A percentile compares a stretch with the other conserved stretches of the same genome.
These are phyloP conservation scores for Leccinum variicolor DNA, from an alignment of 768 basidiomycete genomes.

Conservation along the genomic window DNA sequence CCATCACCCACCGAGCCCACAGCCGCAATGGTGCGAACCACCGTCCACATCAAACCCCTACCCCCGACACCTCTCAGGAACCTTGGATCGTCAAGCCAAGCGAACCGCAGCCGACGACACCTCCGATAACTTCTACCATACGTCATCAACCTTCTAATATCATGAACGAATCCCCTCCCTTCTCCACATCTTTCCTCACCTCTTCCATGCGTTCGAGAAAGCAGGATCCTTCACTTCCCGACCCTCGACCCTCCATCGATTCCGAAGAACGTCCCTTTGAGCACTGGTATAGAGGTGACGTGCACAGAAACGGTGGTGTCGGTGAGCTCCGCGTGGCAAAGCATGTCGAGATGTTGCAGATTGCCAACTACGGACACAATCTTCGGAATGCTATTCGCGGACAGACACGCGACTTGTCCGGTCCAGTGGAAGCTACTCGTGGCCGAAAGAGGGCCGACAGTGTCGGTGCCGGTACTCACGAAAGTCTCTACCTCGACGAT, in stretches of 20 bases:
- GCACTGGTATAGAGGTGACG: constrained; percentile 88
- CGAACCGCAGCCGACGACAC: constrained; percentile 29
- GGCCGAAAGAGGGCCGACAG: constrained; percentile 66
- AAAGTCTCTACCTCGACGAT: constrained; percentile 69
- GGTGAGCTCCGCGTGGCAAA: constrained; percentile 75
- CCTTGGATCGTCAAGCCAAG: constrained; percentile 29
- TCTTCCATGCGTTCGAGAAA: constrained; percentile 39
- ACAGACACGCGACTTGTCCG: constrained; percentile 25
- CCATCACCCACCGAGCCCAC: constrained; percentile 34
- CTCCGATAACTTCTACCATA: constrained; percentile 32
- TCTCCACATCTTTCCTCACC: constrained; percentile 42
- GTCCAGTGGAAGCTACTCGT: constrained; percentile 23
- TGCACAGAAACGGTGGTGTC: constrained; percentile 85
- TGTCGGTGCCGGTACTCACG: constrained; percentile 51
- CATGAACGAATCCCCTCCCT: constrained; percentile 64
- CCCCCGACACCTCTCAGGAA: constrained; percentile 30
- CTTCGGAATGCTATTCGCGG: constrained; percentile 34
- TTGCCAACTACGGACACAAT: constrained; percentile 78
- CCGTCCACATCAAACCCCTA: constrained; percentile 22
- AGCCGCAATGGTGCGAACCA: constrained; percentile 31
- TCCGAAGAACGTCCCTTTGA: constrained; percentile 84
- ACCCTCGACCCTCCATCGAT: constrained; percentile 60
- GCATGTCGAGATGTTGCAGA: constrained; percentile 82
- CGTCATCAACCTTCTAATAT: constrained; percentile 46
- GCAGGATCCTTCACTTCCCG: constrained; percentile 31